A percentile compares a stretch with the other conserved stretches of the same genome.
Conservation (phyloP, 2,329 filamentous ascomycete species). For the Trichoderma cornu-damae region DNA sequence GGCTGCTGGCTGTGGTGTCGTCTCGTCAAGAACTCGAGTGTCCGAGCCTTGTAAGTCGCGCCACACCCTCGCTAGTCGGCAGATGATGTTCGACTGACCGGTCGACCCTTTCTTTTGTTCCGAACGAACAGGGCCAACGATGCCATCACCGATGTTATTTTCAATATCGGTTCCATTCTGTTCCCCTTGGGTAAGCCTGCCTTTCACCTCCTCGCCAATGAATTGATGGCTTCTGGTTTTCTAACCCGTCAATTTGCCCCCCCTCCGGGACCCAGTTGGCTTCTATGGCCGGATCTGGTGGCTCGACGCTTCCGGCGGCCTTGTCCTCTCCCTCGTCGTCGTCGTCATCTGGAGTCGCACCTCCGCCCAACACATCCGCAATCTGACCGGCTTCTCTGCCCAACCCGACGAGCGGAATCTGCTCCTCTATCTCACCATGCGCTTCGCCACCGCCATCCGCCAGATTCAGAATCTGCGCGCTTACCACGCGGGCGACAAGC, state of each 20-base stretch:
- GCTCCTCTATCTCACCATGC: slow-evolving; percentile 85
- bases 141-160: slow-evolving; percentile 70
- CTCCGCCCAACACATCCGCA: slow-evolving; percentile 70
- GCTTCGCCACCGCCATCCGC: slow-evolving; percentile 81
- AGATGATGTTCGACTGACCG: slow-evolving; percentile 17
- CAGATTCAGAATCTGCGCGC: slow-evolving; percentile 81
- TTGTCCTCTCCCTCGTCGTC: slow-evolving; percentile 72
- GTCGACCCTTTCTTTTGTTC: too few species aligned
- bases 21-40: slow-evolving; percentile 76
- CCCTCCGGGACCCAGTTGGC: too few species aligned
- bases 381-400: slow-evolving; percentile 72
- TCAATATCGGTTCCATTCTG: slow-evolving; percentile 84
- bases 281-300: slow-evolving; percentile 76
- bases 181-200: slow-evolving; percentile 67
- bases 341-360: slow-evolving; percentile 75
- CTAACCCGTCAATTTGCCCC: not conserved
- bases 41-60: slow-evolving; percentile 62
- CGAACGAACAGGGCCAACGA: slow-evolving; percentile 40
- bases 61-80: not conserved
- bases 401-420: slow-evolving; percentile 79
- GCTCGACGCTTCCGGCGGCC: slow-evolving; percentile 73
- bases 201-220: too few species aligned
- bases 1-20: slow-evolving; percentile 84
- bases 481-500: slow-evolving; percentile 79
- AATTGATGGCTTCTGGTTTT: not conserved